Evolutionary conservation across 225 moss, liverwort and hornwort species (phyloP), one percentile per base, ranked within the genome.

Genomic region (Sphagnum contortum): DNA sequence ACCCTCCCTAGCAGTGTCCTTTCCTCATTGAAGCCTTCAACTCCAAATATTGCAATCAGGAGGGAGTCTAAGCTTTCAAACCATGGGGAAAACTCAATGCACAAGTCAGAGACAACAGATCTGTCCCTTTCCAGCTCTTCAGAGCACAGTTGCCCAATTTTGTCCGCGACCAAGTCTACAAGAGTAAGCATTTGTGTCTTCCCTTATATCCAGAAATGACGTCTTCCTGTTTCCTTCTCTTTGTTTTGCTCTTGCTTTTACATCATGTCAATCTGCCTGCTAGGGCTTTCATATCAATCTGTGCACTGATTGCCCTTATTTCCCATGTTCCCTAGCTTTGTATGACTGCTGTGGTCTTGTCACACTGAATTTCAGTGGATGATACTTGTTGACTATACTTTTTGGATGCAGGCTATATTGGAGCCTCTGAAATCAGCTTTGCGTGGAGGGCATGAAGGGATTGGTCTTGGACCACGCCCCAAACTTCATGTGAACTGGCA

Each of bases 401-500:
- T 29, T 29, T 51, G 12, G 6, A 3, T 72, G 63, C 79, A 87
- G 87, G 62, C 63, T 59, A 46, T 62, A 48, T 56, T 69, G 55
- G 64, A 64, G 57, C 72, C 62, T 50, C 63, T 4, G 46, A 78
- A 70, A 68, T 87, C 87, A 13, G 78, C 78, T 14, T 76, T 87
- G 49, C 71, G 76, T 3, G 87, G 87, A 71, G 80, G 81, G 64
- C 53, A 57, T 72, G 83, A 79, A 74, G 72, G 55, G 53, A 73
- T 72, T 60, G 87, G 87, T 45, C 46, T 81, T 11, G 87, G 87
- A 12, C 45, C 71, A 49, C 80, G 87, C 62, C 64, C 69, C 55
- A 74, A 76, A 50, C 66, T 62, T 6, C 62, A 61, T 69, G 81
- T 87, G 67, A 69, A 72, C 63, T 87, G 87, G 87, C 83, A 83